Evolutionary conservation across 2,329 filamentous ascomycete genomes (phyloP).

Genomic region (Penicillium sp.): DNA sequence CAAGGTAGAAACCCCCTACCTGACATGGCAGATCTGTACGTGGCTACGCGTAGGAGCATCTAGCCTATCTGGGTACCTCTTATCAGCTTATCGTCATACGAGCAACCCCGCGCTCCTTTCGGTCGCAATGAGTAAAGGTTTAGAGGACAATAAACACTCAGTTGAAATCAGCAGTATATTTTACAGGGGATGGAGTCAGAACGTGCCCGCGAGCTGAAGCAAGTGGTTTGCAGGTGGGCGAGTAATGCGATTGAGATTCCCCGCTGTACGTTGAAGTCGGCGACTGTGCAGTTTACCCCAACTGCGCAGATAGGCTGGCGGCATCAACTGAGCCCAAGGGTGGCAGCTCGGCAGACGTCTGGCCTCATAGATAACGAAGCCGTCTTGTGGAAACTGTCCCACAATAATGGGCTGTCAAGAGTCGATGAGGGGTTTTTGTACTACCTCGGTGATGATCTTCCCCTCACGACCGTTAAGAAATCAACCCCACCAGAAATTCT

Average conservation of each 20-base stretch:
- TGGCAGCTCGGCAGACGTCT: background rate
- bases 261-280: too few species aligned
- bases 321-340: too few species aligned
- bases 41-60: background rate
- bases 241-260: too few species aligned
- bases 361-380: background rate
- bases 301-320: too few species aligned
- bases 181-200: too few species aligned
- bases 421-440: constrained; percentile 1
- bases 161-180: background rate
- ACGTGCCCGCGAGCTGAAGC: too few species aligned
- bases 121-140: background rate
- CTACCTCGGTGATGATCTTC: constrained; percentile 1
- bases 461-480: background rate
- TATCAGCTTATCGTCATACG: background rate
- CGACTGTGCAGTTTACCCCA: too few species aligned
- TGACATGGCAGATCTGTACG: background rate
- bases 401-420: background rate
- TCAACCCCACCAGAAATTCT: background rate
- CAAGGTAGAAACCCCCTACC: background rate
- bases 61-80: background rate
- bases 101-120: background rate
- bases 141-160: background rate
- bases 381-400: background rate
- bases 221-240: too few species aligned